Conservation (phyloP, 2,329 filamentous ascomycete species). For the Neocatenulostroma microsporum region DNA sequence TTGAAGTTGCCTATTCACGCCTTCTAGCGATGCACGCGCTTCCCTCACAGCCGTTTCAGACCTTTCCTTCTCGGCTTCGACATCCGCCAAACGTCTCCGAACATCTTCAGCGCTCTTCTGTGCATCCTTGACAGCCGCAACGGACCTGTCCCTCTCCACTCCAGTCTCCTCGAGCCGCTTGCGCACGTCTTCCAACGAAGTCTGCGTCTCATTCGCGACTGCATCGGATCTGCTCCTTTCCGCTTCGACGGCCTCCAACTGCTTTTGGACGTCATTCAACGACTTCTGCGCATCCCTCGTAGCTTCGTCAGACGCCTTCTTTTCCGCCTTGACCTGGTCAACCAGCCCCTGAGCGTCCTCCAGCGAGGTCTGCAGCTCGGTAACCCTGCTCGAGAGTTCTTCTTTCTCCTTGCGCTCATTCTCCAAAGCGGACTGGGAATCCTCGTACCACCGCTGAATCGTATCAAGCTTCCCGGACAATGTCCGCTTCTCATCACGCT, state of each 20-base stretch:
- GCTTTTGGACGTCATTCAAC: not conserved
- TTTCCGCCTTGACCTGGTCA: no score
- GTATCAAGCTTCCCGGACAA: no score
- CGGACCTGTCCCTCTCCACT: not conserved
- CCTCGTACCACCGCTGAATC: no score
- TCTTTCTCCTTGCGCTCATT: constrained; percentile 7
- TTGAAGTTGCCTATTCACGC: not conserved
- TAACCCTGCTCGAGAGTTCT: constrained; percentile 11
- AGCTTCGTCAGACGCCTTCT: not conserved
- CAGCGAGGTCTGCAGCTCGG: constrained; percentile 8
- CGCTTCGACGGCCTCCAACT: not conserved
- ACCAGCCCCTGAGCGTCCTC: no score
- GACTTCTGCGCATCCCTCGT: not conserved
- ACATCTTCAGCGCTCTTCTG: not conserved
- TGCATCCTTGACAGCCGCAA: not conserved
- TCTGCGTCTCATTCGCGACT: not conserved
- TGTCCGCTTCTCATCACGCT: no score
- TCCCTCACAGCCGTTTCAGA: not conserved
- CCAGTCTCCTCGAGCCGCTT: not conserved
- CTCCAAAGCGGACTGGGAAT: constrained; percentile 5
- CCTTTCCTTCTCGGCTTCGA: not conserved
- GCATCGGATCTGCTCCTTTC: not conserved
- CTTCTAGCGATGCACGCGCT: not conserved
- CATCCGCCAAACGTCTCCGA: not conserved
- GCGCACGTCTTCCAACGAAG: not conserved